Base-by-base conservation (phyloP, 78 protist genomes). In the Polysphondylium violaceum region DNA sequence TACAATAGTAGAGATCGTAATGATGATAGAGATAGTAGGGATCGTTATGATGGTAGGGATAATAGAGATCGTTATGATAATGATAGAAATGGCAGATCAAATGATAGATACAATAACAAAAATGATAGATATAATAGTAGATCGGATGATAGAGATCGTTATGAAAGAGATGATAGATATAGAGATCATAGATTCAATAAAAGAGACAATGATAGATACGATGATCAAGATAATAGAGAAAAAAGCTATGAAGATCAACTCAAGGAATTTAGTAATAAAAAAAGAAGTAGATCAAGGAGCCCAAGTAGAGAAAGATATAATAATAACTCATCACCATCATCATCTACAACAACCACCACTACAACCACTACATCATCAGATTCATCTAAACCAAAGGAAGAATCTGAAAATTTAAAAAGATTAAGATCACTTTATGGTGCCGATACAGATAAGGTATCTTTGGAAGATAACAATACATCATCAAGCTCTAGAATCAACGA, bases 381-480 rank as follows among this genome's bases (percentile, higher is more conserved):
- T 12, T 19, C 16, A 50, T n/a, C 25, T 36, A 47, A 51, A 23
- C 61, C 74, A 53, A 75, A 60, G 58, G 50, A 59, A 41, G 89
- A 79, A 79, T 79, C 89, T 1, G 89, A 79, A 21, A 33, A 38
- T 8, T 53, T 79, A 8, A 64, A 79, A 53, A 79, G 67, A 56
- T 9, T 79, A 36, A 69, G 89, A 53, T 35, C 44, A 8, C 33
- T 79, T 14, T 79, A 79, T 53, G 89, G 89, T 17, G 89, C 89
- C n/a, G 21, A 43, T 21, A 67, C 89, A n/a, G 47, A 79, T 38
- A 29, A 64, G 29, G 75, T 68, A 16, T 67, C 76, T 35, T 38
- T 79, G 14, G 77, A 79, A 47, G 11, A 47, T 47, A 47, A 47
- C 7, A 47, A 11, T 14, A 14, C 53, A 47, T 47, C 11, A 47